Base-by-base conservation (phyloP, 2,329 filamentous ascomycete species). In the Uncinocarpus reesii region DNA sequence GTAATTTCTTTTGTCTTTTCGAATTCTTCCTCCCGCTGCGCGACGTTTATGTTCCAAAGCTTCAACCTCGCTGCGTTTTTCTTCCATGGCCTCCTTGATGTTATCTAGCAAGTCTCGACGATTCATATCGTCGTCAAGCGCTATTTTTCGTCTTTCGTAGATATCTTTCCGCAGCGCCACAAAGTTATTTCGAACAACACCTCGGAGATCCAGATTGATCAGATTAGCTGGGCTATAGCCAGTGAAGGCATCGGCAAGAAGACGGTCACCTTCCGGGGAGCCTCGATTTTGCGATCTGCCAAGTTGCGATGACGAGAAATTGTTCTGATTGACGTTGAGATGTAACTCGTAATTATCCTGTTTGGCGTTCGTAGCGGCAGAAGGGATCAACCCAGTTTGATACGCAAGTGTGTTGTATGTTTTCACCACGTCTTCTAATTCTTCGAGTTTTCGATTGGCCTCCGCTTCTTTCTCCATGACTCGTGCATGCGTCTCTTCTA, bases 31-130 rank as follows among this genome's bases (percentile, higher is more conserved):
- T 94, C n/a, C 85, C 0, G 90, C 89, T 15, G 86, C 86, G 28
- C 86, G 80, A 38, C 94, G 85, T 36, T 85, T 80, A 65, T 96
- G 90, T 57, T 90, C 85, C 13, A 98, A 73, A 2, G 87, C 85
- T 63, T 95, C 90, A 15, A 98, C 86, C 63, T 98, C 92, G 55
- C 82, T 84, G 53, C 83, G 78, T 71, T 95, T 95, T 68, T 98
- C 90, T 62, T 95, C 89, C 66, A 98, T 92, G 13, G 89, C 88
- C 68, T 98, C 93, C 65, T 92, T 92, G 64, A 95, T 90, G 57
- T 85, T 86, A 64, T 96, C 89, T 7, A 98, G 78, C 54, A 94
- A 75, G 63, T 96, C 92, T 60, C 94, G 85, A 56, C 94, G 88
- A 61, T 92, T 90, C 77, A 95, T 85, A 74, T 95, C 92, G 45